Evolutionary conservation across 768 basidiomycete species (phyloP), one percentile per base, ranked within the genome.

Genomic region (button mushroom (Agaricus bisporus)): DNA sequence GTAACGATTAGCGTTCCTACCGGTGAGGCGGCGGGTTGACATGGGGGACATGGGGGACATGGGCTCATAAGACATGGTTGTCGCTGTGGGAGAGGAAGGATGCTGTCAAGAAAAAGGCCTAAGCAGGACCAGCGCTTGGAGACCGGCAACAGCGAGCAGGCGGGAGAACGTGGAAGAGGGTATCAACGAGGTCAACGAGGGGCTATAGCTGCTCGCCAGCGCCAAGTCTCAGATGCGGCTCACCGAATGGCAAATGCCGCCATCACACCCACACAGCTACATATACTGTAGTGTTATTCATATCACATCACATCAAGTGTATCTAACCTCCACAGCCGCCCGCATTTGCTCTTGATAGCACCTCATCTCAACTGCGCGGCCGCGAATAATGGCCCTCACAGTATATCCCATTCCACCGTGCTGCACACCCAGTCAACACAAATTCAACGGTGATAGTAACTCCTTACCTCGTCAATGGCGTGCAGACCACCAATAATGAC

Each of bases 1-100:
- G 73, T 97, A 95, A 55, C 95, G 86, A 73, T 97, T 95, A 60
- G 91, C 95, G 68, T 92, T 97, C 68, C 95, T 76, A 76, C 93
- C 93, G 35, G 90, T 91, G 65, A 90, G 78, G 28, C 91, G 80
- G 61, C 88, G 82, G 59, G 81, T 72, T 58, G 85, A 85, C 64
- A 85, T 77, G 48, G 88, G 81, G 25, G 87, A 85, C 47, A 73
- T 69, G 41, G 85, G 82, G 25, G 87, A 85, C 47, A 73, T 69
- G 38, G 85, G 75, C 55, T 77, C 73, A 64, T 80, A 88, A 64
- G 86, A 78, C 83, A 82, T 85, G 66, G 61, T 64, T 60, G 66
- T 65, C 52, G 61, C 63, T 44, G 60, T 57, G 59, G 59, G 49
- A 59, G 52, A 53, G 58, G 48, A 50, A 28, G 20, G 36, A 41